These are phyloP conservation scores for Nitzschia inconspicua DNA, from an alignment of 108 stramenopile species.

Conservation along the genomic window DNA sequence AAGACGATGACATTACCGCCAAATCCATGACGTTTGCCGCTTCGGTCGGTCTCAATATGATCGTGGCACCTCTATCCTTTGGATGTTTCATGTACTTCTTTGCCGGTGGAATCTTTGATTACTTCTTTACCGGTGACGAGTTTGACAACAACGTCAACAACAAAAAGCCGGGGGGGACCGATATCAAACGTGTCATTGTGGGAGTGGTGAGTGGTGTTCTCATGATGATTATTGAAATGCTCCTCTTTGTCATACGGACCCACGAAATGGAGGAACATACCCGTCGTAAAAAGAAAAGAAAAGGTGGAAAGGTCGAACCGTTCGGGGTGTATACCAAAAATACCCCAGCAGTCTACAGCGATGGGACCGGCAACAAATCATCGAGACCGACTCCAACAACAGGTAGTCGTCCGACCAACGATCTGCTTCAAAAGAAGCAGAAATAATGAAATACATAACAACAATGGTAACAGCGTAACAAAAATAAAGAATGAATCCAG, in stretches of 20 bases:
- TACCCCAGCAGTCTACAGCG: neutral
- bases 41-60: constrained; percentile 83
- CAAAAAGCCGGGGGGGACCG: constrained; percentile 25
- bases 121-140: constrained; percentile 35
- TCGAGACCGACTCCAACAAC: too few species aligned
- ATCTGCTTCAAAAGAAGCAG: too few species aligned
- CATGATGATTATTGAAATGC: constrained; percentile 88
- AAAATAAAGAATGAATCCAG: too few species aligned
- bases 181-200: constrained; percentile 69
- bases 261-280: constrained; percentile 70
- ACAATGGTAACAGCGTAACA: too few species aligned
- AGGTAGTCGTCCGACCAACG: too few species aligned
- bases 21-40: constrained; percentile 85
- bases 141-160: neutral
- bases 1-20: constrained; percentile 62
- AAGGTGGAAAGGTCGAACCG: constrained; percentile 27
- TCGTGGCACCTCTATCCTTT: constrained; percentile 80
- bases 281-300: constrained; percentile 57
- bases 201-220: constrained; percentile 69
- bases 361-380: too few species aligned
- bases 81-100: constrained; percentile 87
- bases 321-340: constrained; percentile 39
- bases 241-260: constrained; percentile 81
- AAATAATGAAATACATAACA: too few species aligned
- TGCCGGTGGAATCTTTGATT: constrained; percentile 53